Conservation (phyloP, 2,329 filamentous ascomycete species). For the Penicillium psychrosexuale region DNA sequence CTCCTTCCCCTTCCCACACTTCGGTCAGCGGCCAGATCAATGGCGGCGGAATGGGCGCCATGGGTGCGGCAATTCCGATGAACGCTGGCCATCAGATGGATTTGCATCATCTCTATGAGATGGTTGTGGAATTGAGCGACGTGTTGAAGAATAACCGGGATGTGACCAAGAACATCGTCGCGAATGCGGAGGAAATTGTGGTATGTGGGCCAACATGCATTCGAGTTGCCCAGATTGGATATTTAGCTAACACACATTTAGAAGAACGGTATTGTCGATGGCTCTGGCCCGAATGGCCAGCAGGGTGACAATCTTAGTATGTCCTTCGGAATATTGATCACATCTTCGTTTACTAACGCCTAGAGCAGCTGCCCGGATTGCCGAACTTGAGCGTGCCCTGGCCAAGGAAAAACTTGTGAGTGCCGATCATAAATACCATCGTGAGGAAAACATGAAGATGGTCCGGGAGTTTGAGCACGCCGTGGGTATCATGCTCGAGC, state of each 20-base stretch:
- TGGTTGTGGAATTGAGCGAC: conserved; percentile 50
- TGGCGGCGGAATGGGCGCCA: conserved; percentile 37
- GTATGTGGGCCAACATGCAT: conserved; percentile 27
- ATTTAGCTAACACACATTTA: conserved; percentile 22
- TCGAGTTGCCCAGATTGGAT: neutral
- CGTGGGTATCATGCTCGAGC: conserved; percentile 49
- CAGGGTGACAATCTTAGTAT: conserved; percentile 45
- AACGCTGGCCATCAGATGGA: conserved; percentile 53
- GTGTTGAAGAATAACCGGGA: conserved; percentile 51
- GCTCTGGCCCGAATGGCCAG: conserved; percentile 39
- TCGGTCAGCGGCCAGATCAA: conserved; percentile 31
- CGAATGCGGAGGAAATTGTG: conserved; percentile 50
- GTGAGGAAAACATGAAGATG: conserved; percentile 47
- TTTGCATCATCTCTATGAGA: conserved; percentile 50
- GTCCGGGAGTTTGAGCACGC: conserved; percentile 49
- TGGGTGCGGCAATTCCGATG: conserved; percentile 41
- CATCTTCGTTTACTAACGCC: neutral
- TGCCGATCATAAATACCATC: conserved; percentile 46
- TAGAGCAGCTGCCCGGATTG: conserved; percentile 44
- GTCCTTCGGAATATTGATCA: conserved; percentile 6
- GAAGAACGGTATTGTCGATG: conserved; percentile 45
- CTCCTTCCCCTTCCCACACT: conserved; percentile 32
- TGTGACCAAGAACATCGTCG: conserved; percentile 49
- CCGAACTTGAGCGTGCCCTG: conserved; percentile 49
- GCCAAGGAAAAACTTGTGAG: conserved; percentile 44